Evolutionary conservation across 805 yeast species (phyloP).

Genomic region (Zygoascus biomembranicola): DNA sequence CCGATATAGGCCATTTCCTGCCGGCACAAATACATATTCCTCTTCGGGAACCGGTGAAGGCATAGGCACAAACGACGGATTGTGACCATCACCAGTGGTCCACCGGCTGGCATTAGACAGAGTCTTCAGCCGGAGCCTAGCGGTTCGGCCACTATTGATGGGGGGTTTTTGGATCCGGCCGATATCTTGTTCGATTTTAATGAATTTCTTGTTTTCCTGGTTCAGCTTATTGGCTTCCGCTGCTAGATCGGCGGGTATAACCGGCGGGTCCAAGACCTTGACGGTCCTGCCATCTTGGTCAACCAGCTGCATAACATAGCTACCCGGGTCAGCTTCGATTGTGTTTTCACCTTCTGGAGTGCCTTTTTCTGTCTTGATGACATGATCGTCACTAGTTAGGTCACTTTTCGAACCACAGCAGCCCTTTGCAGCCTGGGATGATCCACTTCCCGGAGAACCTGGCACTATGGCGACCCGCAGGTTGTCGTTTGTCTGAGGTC

Average conservation of each 20-base stretch:
- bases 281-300: slow-evolving; percentile 18
- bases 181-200: not conserved
- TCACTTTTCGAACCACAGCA: not conserved
- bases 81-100: slow-evolving; percentile 17
- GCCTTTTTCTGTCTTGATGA: not conserved
- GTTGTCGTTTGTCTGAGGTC: slow-evolving; percentile 58
- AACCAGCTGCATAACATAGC: slow-evolving; percentile 17
- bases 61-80: not conserved
- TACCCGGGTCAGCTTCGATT: slow-evolving; percentile 15
- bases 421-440: not conserved
- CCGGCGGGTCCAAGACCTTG: slow-evolving; percentile 12
- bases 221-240: not conserved
- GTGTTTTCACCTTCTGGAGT: slow-evolving; percentile 3
- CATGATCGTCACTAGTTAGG: too few relatives aligned
- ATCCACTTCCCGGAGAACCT: slow-evolving; percentile 5
- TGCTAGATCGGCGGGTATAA: not conserved
- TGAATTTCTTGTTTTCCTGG: not conserved
- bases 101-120: slow-evolving; percentile 18
- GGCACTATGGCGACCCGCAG: slow-evolving; percentile 44
- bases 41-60: slow-evolving; percentile 6
- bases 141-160: not conserved
- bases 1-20: slow-evolving; percentile 27
- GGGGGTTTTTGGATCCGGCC: not conserved
- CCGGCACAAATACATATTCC: slow-evolving; percentile 26
- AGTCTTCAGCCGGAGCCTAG: slow-evolving; percentile 16